Percentiles rank a stretch among this genome's conserved stretches.
Conservation (phyloP, 495 filamentous ascomycete genomes). For the Lophiostoma macrostomum region DNA sequence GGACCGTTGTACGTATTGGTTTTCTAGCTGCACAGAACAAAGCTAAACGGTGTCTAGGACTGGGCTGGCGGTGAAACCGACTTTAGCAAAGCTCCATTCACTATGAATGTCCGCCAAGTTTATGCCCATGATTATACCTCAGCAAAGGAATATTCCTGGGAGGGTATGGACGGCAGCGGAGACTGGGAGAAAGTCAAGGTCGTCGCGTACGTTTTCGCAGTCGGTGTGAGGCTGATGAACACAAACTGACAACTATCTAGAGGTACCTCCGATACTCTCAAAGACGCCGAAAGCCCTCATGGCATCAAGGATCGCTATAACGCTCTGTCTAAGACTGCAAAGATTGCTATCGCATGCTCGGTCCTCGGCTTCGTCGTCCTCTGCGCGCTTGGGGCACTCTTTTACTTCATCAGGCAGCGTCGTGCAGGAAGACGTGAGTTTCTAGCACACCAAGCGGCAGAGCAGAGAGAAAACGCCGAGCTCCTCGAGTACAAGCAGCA, state of each 20-base stretch:
- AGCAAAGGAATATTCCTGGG: conserved; percentile 32
- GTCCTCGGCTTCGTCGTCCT: conserved; percentile 52
- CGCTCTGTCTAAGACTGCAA: conserved; percentile 51
- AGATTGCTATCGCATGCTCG: conserved; percentile 58
- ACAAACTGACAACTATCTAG: conserved; percentile 39
- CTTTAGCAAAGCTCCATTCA: conserved; percentile 28
- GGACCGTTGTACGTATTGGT: conserved; percentile 14
- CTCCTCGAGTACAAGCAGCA: conserved; percentile 52
- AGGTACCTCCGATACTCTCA: conserved; percentile 60
- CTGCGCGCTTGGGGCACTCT: conserved; percentile 47
- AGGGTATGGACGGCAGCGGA: conserved; percentile 24
- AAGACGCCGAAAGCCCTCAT: conserved; percentile 22
- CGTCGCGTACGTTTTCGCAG: conserved; percentile 49
- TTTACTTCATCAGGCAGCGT: conserved; percentile 67
- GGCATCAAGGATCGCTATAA: conserved; percentile 40
- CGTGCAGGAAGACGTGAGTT: conserved; percentile 63
- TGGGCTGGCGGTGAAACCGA: conserved; percentile 34
- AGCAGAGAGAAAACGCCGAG: conserved; percentile 60
- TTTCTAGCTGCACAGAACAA: background rate
- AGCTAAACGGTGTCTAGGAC: conserved; percentile 6
- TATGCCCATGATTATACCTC: conserved; percentile 33
- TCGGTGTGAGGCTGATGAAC: conserved; percentile 14
- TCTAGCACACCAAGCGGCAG: conserved; percentile 53
- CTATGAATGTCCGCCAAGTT: conserved; percentile 27
- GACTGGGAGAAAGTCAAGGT: conserved; percentile 69